Evolutionary conservation across 225 moss, liverwort and hornwort species (phyloP).

Genomic region (Bryoerythrophyllum caledonicum): DNA sequence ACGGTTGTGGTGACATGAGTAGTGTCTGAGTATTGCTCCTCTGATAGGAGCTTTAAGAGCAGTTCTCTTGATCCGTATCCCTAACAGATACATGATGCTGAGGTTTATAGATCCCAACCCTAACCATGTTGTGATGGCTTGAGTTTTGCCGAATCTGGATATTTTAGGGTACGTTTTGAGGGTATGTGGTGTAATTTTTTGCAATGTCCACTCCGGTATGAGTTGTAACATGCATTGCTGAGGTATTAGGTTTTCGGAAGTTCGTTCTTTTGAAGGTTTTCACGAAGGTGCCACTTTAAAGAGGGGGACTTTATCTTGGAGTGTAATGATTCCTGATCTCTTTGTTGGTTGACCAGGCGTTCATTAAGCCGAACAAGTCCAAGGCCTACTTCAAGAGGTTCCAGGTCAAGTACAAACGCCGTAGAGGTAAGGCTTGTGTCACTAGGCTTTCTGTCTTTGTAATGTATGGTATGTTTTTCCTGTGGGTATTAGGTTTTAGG

Average conservation of each 20-base stretch:
- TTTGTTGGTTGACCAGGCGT: slow-evolving; percentile 35
- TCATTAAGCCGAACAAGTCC: slow-evolving; percentile 71
- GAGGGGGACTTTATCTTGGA: neutral
- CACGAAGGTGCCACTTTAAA: neutral
- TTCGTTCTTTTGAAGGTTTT: neutral
- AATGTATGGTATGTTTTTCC: neutral
- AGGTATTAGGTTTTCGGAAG: neutral
- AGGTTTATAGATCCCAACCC: no score
- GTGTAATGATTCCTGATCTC: neutral
- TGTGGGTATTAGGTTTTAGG: neutral
- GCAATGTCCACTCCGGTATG: neutral
- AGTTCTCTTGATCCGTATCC: no score
- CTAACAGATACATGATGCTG: no score
- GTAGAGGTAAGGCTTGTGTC: slow-evolving; percentile 31
- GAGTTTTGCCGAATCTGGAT: no score
- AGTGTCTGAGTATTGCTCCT: no score
- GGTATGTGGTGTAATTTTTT: neutral
- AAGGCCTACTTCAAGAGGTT: slow-evolving; percentile 93
- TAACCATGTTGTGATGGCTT: no score
- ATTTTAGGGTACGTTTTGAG: no score
- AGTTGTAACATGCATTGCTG: neutral
- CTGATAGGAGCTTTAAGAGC: no score
- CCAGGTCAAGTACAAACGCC: slow-evolving; percentile 82
- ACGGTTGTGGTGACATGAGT: neutral
- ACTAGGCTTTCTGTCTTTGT: neutral